Evolutionary conservation across 257 asterid genomes (phyloP), one percentile per base, ranked within the genome.

Genomic region (Euphrasia confusa): DNA sequence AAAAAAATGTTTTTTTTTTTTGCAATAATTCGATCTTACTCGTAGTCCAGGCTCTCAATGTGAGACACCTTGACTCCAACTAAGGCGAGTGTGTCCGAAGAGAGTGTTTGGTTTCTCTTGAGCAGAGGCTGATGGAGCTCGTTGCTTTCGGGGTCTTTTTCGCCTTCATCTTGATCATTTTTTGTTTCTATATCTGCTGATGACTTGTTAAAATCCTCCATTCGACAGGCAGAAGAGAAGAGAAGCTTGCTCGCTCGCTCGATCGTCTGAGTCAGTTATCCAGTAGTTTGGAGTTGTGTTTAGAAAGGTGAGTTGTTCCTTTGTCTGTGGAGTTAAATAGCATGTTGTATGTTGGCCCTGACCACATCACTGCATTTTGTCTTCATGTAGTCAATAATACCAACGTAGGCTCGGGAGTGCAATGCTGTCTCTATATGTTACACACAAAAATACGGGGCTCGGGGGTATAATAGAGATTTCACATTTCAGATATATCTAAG

Each of bases 11-110:
- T n/a, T n/a, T n/a, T n/a, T 28, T 3, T 28, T 27, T 27, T 2
- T 30, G 4, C 33, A 30, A 30, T 30, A 30, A 42, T 52, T 30
- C 52, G 26, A 42, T 67, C 91, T 84, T 89, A 87, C 97, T 89
- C 97, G n/a, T 87, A 89, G 32, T 89, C 95, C 77, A 89, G 81
- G 85, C 97, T 89, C 79, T 89, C 97, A 33, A 84, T 80, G 68
- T 81, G 82, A 69, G 94, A 83, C 80, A 83, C 95, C 73, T 87
- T 85, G 68, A 89, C 84, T 68, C 97, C 97, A 57, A 90, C 74
- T 65, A 90, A 78, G 72, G 95, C 97, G 4, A 83, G 69, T 39
- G 83, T 83, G 64, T 27, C 80, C 26, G 84, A 76, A 37, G 94
- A 82, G 63, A 84, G 80, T 3, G 81, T 81, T 30, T 42, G 80